phyloP scores from a whole-genome alignment of 306 rosid species.

The Hippophae gyantsensis region DNA sequence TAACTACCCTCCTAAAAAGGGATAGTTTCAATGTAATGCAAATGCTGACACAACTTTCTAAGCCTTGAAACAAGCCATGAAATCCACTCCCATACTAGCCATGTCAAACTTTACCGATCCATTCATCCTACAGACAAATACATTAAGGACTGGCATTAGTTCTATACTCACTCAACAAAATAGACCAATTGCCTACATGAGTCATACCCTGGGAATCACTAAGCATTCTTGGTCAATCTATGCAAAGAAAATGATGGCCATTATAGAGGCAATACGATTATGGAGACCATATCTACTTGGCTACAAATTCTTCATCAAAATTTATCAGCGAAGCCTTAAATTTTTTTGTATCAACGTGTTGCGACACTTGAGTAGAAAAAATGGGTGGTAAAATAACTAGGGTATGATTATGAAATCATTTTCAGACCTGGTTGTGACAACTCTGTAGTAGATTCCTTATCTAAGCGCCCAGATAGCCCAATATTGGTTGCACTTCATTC shows the following conservation, averaged over 20 bases:
- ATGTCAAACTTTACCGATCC: neutral
- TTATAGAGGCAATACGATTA: neutral
- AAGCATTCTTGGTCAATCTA: neutral
- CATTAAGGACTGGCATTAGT: accelerated
- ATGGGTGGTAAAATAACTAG: neutral
- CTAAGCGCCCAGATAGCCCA: neutral
- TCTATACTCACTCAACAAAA: neutral
- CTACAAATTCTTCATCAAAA: neutral
- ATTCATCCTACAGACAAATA: neutral
- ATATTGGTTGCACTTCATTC: neutral
- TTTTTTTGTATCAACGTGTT: neutral
- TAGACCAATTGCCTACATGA: neutral
- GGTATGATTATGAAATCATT: neutral
- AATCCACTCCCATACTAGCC: neutral
- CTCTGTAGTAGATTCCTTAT: neutral
- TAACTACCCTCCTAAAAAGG: too few relatives aligned
- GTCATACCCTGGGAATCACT: neutral
- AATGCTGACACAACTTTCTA: neutral
- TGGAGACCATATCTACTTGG: neutral
- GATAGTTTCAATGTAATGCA: neutral
- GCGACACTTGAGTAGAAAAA: neutral
- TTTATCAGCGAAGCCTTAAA: neutral
- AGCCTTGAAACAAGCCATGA: neutral
- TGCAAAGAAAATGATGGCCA: neutral
- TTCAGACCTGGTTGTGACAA: neutral